Base-by-base conservation (phyloP, 441 rosid genomes). In the Melastoma candidum region DNA sequence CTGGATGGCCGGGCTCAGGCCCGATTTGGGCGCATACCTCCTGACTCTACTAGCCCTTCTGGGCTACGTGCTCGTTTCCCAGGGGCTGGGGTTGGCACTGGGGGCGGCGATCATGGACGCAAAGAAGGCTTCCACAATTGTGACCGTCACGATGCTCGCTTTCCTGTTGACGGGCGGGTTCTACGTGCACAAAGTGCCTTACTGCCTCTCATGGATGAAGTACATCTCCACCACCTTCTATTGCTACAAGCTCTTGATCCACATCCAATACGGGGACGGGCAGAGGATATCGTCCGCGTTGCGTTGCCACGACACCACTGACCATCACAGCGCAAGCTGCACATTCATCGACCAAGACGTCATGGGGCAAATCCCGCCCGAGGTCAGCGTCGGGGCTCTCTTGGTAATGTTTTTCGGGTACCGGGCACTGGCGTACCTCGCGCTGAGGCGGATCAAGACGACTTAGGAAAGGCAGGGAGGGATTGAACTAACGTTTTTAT, bases 61-160 rank as follows among this genome's bases (percentile, higher is more conserved):
- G 0, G 78, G 82, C 11, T 84, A 90, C 3, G 92, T 87, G 47
- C 78, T 90, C 7, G 92, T 78, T 1, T 90, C 95, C 0, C 96
- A 90, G 22, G 96, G 97, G n/a, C 86, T 87, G 2, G 95, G 95
- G 39, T 84, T 90, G 1, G 83, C 83, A 41, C 11, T 90, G 7
- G 97, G 97, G 0, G 96, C 95, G 2, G 78, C 75, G 0, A 83
- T 90, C 54, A 90, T 87, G 96, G 96, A 90, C 25, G 95, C 95
- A 6, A 87, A 90, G 61, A 86, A 83, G 46, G 97, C 97, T 1
- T 82, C 97, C 4, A 87, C 96, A 0, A 57, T 90, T 29, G 97
- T 73, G 3, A 87, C 95, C 0, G 87, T 87, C 52, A 83, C 92
- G 5, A 87, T 83, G 96, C 73, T 90, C 32, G 96, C 90, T 13